phyloP scores from a whole-genome alignment of 2,329 filamentous ascomycete species.

The Dissoconium aciculare region DNA sequence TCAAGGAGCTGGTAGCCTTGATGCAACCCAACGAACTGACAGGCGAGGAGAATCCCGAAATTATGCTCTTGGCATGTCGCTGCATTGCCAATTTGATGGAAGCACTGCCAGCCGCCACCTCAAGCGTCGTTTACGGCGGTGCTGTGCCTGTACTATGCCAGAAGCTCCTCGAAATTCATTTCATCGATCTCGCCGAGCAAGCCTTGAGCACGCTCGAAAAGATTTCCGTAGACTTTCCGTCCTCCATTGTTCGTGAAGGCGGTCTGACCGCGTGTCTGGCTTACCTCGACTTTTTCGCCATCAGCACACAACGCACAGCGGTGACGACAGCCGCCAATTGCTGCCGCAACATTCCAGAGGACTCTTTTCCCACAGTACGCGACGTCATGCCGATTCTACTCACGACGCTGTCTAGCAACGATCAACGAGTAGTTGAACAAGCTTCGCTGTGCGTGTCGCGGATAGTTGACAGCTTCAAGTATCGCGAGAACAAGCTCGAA shows the following conservation, averaged over 20 bases:
- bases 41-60: slow-evolving; percentile 81
- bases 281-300: slow-evolving; percentile 94
- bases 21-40: slow-evolving; percentile 78
- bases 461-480: slow-evolving; percentile 93
- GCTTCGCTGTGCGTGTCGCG: slow-evolving; percentile 88
- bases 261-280: slow-evolving; percentile 90
- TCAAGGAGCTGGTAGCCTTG: slow-evolving; percentile 79
- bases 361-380: slow-evolving; percentile 78
- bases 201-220: slow-evolving; percentile 93
- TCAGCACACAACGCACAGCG: slow-evolving; percentile 87
- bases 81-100: slow-evolving; percentile 97
- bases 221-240: slow-evolving; percentile 90
- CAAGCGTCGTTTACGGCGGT: slow-evolving; percentile 93
- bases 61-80: slow-evolving; percentile 91
- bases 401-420: slow-evolving; percentile 77
- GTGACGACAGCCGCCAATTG: slow-evolving; percentile 97
- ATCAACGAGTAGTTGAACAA: slow-evolving; percentile 94
- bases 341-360: slow-evolving; percentile 88
- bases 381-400: slow-evolving; percentile 95
- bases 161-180: slow-evolving; percentile 89
- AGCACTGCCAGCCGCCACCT: slow-evolving; percentile 77
- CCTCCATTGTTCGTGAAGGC: slow-evolving; percentile 87
- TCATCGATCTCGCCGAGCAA: slow-evolving; percentile 94
- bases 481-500: slow-evolving; percentile 74
- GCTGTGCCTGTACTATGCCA: slow-evolving; percentile 89